Conservation (phyloP, 1,284 basidiomycete genomes). For the Melampsora larici-populina region DNA sequence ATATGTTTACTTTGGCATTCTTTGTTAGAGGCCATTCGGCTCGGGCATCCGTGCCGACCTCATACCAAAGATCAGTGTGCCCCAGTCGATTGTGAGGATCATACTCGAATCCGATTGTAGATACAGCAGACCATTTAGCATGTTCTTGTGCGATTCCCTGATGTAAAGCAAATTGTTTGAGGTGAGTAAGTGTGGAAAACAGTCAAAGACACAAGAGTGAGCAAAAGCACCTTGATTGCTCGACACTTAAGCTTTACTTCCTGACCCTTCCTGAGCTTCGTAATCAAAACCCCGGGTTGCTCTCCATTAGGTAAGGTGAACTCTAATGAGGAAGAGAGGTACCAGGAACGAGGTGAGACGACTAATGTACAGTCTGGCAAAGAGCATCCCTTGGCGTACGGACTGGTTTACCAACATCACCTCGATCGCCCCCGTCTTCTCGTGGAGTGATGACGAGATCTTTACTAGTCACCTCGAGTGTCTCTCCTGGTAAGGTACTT, state of each 20-base stretch:
- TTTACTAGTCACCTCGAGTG: constrained; percentile 76
- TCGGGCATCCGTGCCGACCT: constrained; percentile 59
- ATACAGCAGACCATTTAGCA: constrained; percentile 97
- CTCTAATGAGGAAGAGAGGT: constrained; percentile 20
- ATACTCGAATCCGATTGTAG: constrained; percentile 94
- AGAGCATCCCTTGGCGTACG: constrained; percentile 52
- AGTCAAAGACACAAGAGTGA: constrained; percentile 1
- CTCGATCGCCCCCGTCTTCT: constrained; percentile 60
- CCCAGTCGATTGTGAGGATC: constrained; percentile 96
- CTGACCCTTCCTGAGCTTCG: constrained; percentile 90
- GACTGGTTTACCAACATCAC: constrained; percentile 62
- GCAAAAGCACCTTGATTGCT: constrained; percentile 76
- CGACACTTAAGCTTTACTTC: constrained; percentile 81
- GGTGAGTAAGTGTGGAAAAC: background rate
- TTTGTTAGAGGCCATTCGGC: constrained; percentile 77
- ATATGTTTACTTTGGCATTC: constrained; percentile 60
- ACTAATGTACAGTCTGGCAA: constrained; percentile 61
- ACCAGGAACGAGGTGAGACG: constrained; percentile 44
- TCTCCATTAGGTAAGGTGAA: constrained; percentile 41
- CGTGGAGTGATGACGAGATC: constrained; percentile 65
- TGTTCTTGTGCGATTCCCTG: constrained; percentile 98
- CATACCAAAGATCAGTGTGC: constrained; percentile 95
- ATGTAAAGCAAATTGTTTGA: background rate
- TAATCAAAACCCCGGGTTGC: constrained; percentile 65
- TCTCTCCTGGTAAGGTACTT: constrained; percentile 64